A percentile compares a stretch with the other conserved stretches of the same genome.
Evolutionary conservation across 2,329 filamentous ascomycete genomes (phyloP).

Genomic region (Aspergillus ochraceus): DNA sequence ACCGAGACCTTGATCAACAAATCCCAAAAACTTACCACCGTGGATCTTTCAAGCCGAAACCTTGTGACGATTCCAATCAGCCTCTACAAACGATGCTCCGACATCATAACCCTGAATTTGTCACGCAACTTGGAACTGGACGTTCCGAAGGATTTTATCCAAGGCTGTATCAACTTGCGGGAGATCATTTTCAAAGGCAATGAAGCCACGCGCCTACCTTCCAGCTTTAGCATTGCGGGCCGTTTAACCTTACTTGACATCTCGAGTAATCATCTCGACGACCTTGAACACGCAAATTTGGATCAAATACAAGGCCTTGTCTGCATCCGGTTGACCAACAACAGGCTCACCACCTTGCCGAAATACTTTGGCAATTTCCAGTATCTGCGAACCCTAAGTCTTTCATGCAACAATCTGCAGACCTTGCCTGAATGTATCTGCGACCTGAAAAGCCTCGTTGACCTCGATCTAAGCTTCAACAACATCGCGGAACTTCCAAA

Average conservation of each 20-base stretch:
- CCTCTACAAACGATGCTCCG: slow-evolving; percentile 83
- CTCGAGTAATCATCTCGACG: slow-evolving; percentile 88
- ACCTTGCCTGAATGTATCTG: slow-evolving; percentile 84
- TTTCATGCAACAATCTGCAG: slow-evolving; percentile 90
- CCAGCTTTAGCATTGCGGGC: slow-evolving; percentile 77
- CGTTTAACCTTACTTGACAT: slow-evolving; percentile 87
- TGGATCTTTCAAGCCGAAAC: slow-evolving; percentile 87
- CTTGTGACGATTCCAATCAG: slow-evolving; percentile 93
- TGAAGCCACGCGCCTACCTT: slow-evolving; percentile 81
- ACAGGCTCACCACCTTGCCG: slow-evolving; percentile 77
- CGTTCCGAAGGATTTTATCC: slow-evolving; percentile 93
- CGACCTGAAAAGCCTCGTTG: slow-evolving; percentile 76
- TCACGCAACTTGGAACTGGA: slow-evolving; percentile 90
- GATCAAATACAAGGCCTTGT: slow-evolving; percentile 73
- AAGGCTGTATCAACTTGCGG: slow-evolving; percentile 83
- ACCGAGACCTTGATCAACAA: slow-evolving; percentile 67
- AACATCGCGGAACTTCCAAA: slow-evolving; percentile 75
- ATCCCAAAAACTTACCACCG: slow-evolving; percentile 87
- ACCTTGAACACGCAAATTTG: slow-evolving; percentile 81
- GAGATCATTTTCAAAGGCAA: slow-evolving; percentile 97
- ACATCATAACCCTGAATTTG: slow-evolving; percentile 93
- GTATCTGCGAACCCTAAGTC: slow-evolving; percentile 76
- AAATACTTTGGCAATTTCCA: slow-evolving; percentile 79
- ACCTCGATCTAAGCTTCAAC: slow-evolving; percentile 97
- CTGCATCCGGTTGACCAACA: slow-evolving; percentile 92